Evolutionary conservation across 2,329 filamentous ascomycete species (phyloP).

Genomic region (Lecanosticta acicola): DNA sequence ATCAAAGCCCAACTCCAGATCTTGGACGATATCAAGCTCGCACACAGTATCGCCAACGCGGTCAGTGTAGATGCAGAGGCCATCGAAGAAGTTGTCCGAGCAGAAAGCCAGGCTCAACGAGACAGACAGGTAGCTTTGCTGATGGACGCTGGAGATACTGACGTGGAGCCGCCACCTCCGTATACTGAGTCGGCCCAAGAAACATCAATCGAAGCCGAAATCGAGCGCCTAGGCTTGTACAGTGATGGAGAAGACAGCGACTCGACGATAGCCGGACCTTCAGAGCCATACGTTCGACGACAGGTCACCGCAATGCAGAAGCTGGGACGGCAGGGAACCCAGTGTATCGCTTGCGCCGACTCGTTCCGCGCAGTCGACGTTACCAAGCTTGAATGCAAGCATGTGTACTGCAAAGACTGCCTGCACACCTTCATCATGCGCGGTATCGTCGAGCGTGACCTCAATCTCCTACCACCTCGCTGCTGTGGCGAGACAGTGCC

Average conservation of each 20-base stretch:
- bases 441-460: neutral
- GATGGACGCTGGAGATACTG: neutral
- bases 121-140: neutral
- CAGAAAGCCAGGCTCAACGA: neutral
- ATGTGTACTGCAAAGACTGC: neutral
- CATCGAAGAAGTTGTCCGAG: neutral
- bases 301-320: neutral
- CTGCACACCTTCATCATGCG: neutral
- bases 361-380: neutral
- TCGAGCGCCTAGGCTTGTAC: neutral
- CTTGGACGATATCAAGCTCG: neutral
- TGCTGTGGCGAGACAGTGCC: neutral
- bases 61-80: neutral
- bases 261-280: neutral
- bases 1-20: neutral
- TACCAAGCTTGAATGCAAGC: neutral
- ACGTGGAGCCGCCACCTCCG: neutral
- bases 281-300: too few species aligned
- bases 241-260: neutral
- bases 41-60: neutral
- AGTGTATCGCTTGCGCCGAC: neutral
- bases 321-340: neutral
- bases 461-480: neutral
- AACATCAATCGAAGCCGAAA: neutral
- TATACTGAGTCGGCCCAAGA: neutral